Evolutionary conservation across 352 stramenopile genomes (phyloP), one percentile per base, ranked within the genome.

Genomic region (Phytopythium helicoides): DNA sequence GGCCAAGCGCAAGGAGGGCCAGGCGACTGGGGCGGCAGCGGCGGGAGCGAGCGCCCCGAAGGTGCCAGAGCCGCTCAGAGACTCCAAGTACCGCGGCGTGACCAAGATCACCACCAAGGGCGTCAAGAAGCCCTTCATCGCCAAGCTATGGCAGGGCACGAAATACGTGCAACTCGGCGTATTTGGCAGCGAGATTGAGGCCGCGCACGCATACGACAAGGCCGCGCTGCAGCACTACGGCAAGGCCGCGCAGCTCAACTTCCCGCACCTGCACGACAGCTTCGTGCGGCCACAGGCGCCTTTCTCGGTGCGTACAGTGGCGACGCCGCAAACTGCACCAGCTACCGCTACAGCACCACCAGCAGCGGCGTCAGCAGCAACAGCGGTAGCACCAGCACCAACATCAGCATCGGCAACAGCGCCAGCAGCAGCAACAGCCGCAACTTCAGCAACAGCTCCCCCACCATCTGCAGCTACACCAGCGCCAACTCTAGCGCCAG

Each of bases 131-230:
- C 81, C 84, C 25, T 94, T 91, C 53, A 74, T 91, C 25, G 77
- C 81, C 41, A 86, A 87, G 38, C 69, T 89, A 11, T 81, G 73
- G 58, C 76, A 86, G 45, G 68, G 79, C 23, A 63, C 63, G 53
- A 87, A 87, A 53, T 86, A 86, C 47, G 53, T 85, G 12, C 76
- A 89, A 19, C 41, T 92, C 15, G 81, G 80, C n/a, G 71, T 80
- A 0, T 94, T 81, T 37, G 68, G 68, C 40, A 90, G 77, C 38
- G 84, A 92, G 56, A 91, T 90, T 39, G 76, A 91, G 54, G 84
- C 84, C 0, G 84, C 81, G 15, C 79, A 94, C 51, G 84, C 81
- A 10, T 91, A 91, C 59, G 84, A 94, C 67, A 88, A 87, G 60
- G 73, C 72, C 0, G 81, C 79, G 47, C 70, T 89, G 23, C 73